phyloP scores from a whole-genome alignment of 2,329 filamentous ascomycete species.

The Mariannaea sp. region DNA sequence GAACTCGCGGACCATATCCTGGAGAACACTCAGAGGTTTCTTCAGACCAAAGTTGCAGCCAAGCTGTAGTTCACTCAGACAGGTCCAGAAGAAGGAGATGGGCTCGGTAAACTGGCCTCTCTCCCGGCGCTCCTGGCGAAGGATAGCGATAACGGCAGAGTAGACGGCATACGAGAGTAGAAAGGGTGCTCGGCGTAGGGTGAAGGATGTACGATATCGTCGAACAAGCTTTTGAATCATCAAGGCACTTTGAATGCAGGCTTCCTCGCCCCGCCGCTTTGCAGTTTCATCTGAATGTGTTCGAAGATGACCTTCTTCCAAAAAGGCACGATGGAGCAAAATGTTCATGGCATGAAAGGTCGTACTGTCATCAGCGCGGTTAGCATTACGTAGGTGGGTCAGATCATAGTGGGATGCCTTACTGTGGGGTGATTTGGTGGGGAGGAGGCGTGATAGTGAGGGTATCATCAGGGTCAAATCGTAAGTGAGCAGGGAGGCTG shows the following conservation, averaged over 20 bases:
- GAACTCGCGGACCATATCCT: constrained; percentile 42
- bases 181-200: constrained; percentile 47
- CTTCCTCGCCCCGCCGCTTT: constrained; percentile 37
- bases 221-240: constrained; percentile 45
- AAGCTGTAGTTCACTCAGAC: constrained; percentile 42
- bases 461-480: constrained; percentile 37
- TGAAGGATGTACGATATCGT: constrained; percentile 46
- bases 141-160: constrained; percentile 41
- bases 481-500: constrained; percentile 33
- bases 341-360: constrained; percentile 50
- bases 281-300: constrained; percentile 34
- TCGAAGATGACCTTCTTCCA: constrained; percentile 41
- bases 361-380: constrained; percentile 25
- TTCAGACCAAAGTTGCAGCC: constrained; percentile 46
- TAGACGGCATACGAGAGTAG: constrained; percentile 50
- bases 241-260: constrained; percentile 40
- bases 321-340: constrained; percentile 51
- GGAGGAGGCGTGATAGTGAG: constrained; percentile 35
- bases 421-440: constrained; percentile 40
- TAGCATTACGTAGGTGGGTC: constrained; percentile 13
- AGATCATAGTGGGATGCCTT: constrained; percentile 17
- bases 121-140: constrained; percentile 39
- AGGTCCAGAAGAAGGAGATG: constrained; percentile 46
- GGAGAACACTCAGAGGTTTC: constrained; percentile 42
- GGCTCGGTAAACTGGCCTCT: constrained; percentile 40